Base-by-base conservation (phyloP, 164 flowering plant species). In the Annona cherimola region DNA sequence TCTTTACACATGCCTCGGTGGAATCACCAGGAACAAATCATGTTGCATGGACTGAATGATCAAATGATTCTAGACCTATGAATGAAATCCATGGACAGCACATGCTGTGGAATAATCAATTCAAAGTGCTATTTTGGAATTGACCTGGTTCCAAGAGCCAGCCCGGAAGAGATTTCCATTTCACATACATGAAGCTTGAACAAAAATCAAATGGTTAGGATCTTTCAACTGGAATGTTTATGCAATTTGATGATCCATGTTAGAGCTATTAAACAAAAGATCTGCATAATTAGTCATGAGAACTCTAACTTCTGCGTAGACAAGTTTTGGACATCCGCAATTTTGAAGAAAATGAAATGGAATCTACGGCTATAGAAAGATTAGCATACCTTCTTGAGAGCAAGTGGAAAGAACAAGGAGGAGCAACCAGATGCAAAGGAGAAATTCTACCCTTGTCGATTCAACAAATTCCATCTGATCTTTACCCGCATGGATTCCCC, bases 311-410 rank as follows among this genome's bases (percentile, higher is more conserved):
- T 50, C 14, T 50, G 9, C 14, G 14, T 50, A 16, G 9, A 50
- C 14, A 2, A 8, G 9, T 9, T 50, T 50, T 50, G 14, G 57
- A 50, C 57, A 16, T 50, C 57, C 57, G 5, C 57, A 50, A 50
- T 16, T 16, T 50, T 50, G 11, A 50, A 50, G 57, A 50, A 7
- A 42, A 8, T 3, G n/a, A 42, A 3, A 63, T 71, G 2, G 41
- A 50, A 7, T 3, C 4, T 20, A 40, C 1, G 64, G 19, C 41
- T 42, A 64, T 40, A 14, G 2, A 9, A 1, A n/a, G 7, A 50
- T 5, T 11, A 18, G 50, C 83, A 46, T 74, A 89, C 94, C 94
- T 86, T 78, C 73, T 76, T 86, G 85, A 73, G 88, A 84, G 70
- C 0, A 70, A 79, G 73, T 59, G 55, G 76, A 69, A 63, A 63